Base-by-base conservation (phyloP, 2,329 filamentous ascomycete genomes). In the Colletotrichum cuscutae region DNA sequence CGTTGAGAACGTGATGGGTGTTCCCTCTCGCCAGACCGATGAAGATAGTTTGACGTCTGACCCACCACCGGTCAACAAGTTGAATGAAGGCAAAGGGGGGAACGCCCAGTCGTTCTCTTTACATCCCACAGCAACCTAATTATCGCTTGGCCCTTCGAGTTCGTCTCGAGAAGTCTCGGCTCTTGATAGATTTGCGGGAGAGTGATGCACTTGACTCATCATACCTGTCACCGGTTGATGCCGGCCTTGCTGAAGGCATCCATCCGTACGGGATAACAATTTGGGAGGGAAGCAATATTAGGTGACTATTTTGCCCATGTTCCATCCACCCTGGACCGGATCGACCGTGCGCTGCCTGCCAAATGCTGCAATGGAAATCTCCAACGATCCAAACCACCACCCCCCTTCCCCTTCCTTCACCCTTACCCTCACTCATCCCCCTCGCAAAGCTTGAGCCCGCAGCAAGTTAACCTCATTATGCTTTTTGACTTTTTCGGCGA, bases 321-420 rank as follows among this genome's bases (percentile, higher is more conserved):
- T 49, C 56, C 32, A 26, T 67, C 56, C 32, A 26, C 56, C 56
- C 68, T 15, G 6, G 49, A 32, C 22, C 28, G 30, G 26, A 56
- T 49, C 35, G 32, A 62, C 57, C 68, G 64, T 68, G 68, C 68
- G 64, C 15, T 62, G 19, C 68, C 63, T 67, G 64, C 26, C 49
- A 49, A 15, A 42, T 26, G 15, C 54, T 68, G 57, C 64, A 58
- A 49, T 28, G 64, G 52, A 53, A 57, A 71, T 58, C 64, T 13
- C 42, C 57, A 60, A 53, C 35, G 56, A 56, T 57, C 63, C 58
- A 37, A 19, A 42, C 63, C 42, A 28, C 32, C 54, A 32, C 30
- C 30, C 30, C 30, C 30, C 30, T 11, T 32, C 30, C 30, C 30
- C 30, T 32, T 15, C 35, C 13, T 28, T 56, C 9, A 22, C 37